A percentile compares a stretch with the other conserved stretches of the same genome.
Conservation (phyloP, 306 rosid species). For the Quercus agrifolia region DNA sequence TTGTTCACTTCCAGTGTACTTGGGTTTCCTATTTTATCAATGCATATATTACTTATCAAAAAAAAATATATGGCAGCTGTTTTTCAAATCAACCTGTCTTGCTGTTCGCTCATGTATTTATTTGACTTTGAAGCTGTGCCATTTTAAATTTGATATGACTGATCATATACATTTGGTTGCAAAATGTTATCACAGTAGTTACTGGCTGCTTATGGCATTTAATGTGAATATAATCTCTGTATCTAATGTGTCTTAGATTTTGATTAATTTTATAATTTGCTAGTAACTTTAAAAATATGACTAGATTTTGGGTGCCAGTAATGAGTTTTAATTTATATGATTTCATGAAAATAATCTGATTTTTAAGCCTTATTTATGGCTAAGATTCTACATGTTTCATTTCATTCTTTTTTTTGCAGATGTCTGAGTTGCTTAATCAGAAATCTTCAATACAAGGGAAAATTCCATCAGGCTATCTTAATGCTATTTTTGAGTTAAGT, state of each 20-base stretch:
- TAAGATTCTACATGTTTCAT: conserved; percentile 1
- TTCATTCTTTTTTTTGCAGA: conserved; percentile 52
- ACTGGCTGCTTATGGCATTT: background rate
- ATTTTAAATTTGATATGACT: background rate
- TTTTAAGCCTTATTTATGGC: conserved; percentile 10
- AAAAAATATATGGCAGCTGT: background rate
- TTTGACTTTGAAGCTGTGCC: background rate
- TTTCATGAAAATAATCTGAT: conserved; percentile 4
- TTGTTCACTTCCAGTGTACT: no score
- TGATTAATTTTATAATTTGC: background rate
- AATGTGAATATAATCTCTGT: background rate
- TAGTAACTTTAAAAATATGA: background rate
- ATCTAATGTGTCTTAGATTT: conserved; percentile 4
- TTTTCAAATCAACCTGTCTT: background rate
- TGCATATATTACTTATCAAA: no score
- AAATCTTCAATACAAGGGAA: conserved; percentile 79
- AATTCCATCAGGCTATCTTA: conserved; percentile 91
- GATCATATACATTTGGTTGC: background rate
- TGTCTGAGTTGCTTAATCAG: conserved; percentile 93
- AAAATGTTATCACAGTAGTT: background rate
- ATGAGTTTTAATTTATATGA: background rate
- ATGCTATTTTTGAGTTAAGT: conserved; percentile 71
- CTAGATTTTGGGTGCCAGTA: background rate
- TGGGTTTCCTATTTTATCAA: no score
- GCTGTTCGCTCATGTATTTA: background rate